These are phyloP conservation scores for Obba rivulosa DNA, from an alignment of 768 basidiomycete genomes.

Conservation along the genomic window DNA sequence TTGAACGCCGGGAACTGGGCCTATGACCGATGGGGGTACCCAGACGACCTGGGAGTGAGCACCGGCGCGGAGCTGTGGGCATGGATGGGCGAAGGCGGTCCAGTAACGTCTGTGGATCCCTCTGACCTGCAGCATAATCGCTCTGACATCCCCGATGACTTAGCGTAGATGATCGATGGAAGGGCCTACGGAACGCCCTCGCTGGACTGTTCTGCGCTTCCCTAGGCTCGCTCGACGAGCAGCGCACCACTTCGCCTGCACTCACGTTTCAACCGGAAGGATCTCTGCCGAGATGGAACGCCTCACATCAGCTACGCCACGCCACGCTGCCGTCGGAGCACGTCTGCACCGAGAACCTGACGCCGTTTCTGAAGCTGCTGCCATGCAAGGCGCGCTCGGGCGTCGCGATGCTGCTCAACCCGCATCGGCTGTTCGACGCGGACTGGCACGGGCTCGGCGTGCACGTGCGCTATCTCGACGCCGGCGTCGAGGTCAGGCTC, in stretches of 20 bases:
- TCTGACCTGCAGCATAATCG: neutral
- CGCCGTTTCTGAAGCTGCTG: constrained; percentile 90
- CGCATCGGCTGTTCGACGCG: constrained; percentile 81
- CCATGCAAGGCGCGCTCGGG: constrained; percentile 91
- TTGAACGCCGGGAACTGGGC: constrained; percentile 93
- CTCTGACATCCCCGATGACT: neutral
- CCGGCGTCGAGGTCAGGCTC: constrained; percentile 59
- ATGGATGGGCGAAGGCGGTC: constrained; percentile 68
- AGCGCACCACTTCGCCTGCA: constrained; percentile 65
- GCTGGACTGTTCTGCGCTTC: constrained; percentile 95
- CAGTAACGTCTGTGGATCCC: constrained; percentile 8
- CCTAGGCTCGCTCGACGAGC: constrained; percentile 69
- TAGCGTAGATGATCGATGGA: constrained; percentile 78
- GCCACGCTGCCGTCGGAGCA: constrained; percentile 76
- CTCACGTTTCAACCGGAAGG: constrained; percentile 61
- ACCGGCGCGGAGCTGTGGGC: constrained; percentile 89
- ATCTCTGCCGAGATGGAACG: constrained; percentile 40
- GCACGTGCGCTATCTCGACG: constrained; percentile 57
- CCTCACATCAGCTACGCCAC: constrained; percentile 58
- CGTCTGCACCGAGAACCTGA: constrained; percentile 97
- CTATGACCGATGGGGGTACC: constrained; percentile 79
- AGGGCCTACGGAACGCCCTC: constrained; percentile 79
- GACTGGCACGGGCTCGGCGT: constrained; percentile 89
- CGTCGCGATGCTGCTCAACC: constrained; percentile 75
- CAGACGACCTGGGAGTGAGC: constrained; percentile 68